Conservation (phyloP, 441 rosid genomes). For the Geranium incanum region DNA sequence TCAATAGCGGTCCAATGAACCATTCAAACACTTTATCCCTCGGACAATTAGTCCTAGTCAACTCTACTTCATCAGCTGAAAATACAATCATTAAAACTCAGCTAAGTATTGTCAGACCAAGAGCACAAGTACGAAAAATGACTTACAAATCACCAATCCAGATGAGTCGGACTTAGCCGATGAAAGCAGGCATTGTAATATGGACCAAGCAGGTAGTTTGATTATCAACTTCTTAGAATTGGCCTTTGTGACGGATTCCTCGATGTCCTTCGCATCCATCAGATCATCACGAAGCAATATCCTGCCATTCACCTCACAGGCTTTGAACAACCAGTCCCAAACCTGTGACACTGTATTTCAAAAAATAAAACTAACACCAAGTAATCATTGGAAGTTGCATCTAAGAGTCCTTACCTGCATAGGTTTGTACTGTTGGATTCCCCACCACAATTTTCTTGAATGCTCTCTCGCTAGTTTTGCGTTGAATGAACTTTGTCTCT, state of each 20-base stretch:
- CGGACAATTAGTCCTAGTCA: constrained; percentile 49
- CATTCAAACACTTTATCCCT: constrained; percentile 58
- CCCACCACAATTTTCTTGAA: constrained; percentile 48
- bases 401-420: constrained; percentile 42
- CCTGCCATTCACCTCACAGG: constrained; percentile 72
- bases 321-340: constrained; percentile 85
- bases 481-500: constrained; percentile 39
- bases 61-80: constrained; percentile 58
- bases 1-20: constrained; percentile 57
- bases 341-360: constrained; percentile 34
- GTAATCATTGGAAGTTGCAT: not conserved
- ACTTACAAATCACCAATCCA: constrained; percentile 67
- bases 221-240: constrained; percentile 49
- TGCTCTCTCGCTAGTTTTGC: constrained; percentile 43
- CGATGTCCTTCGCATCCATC: constrained; percentile 52
- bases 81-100: not conserved
- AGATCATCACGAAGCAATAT: constrained; percentile 53
- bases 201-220: constrained; percentile 66
- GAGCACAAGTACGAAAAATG: constrained; percentile 9
- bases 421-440: constrained; percentile 55
- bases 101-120: not conserved
- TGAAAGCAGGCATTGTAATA: constrained; percentile 57
- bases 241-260: constrained; percentile 54
- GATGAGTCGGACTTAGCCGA: constrained; percentile 60
- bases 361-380: not conserved